Conservation (phyloP, 129 eudicot genomes). For the Scalesia atractyloides region DNA sequence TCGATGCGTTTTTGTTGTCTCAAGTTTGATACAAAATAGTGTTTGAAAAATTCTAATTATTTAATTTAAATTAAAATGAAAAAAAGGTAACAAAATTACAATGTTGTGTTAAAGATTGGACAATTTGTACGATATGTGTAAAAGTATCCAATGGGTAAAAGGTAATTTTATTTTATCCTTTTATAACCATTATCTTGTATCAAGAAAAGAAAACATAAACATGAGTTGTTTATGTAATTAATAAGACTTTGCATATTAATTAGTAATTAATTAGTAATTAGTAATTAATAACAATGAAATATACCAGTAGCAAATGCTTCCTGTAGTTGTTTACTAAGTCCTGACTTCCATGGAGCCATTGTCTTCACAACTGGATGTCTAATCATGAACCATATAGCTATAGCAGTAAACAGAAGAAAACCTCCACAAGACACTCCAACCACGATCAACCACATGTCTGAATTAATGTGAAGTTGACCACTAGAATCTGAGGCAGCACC, state of each 20-base stretch:
- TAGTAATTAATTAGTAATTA: background rate
- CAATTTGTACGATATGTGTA: background rate
- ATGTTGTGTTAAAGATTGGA: too few relatives aligned
- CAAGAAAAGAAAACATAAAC: background rate
- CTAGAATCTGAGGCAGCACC: background rate
- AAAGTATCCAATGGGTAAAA: too few relatives aligned
- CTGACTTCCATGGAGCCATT: slow-evolving; percentile 66
- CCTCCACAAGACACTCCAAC: slow-evolving; percentile 44
- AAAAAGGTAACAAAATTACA: too few relatives aligned
- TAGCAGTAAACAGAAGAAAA: slow-evolving; percentile 37
- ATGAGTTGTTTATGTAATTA: too few relatives aligned
- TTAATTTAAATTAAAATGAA: too few relatives aligned
- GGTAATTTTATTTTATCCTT: too few relatives aligned
- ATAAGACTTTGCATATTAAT: background rate
- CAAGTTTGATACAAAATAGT: background rate
- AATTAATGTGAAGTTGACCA: slow-evolving; percentile 23
- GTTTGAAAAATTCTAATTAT: background rate
- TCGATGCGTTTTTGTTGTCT: background rate
- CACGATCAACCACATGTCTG: slow-evolving; percentile 42
- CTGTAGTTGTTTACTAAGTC: slow-evolving; percentile 73
- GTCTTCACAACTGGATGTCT: slow-evolving; percentile 47
- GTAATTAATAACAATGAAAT: background rate
- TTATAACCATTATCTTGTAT: too few relatives aligned
- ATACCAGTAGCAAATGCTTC: slow-evolving; percentile 82
- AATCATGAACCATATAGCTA: slow-evolving; percentile 33